Evolutionary conservation across 306 rosid species (phyloP).

Genomic region (Clitoria ternatea): DNA sequence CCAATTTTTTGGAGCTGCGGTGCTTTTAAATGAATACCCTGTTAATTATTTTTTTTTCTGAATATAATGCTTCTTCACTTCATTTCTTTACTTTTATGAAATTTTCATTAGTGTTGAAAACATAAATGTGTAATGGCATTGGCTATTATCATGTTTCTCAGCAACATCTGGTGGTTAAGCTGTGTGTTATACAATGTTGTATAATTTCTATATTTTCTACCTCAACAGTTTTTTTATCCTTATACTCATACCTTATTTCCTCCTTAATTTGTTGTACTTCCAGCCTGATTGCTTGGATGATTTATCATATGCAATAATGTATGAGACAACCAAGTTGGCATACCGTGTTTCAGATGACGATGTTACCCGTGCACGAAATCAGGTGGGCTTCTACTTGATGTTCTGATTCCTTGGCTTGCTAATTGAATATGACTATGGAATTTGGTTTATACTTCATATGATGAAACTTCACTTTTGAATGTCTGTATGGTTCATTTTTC

Average conservation of each 20-base stretch:
- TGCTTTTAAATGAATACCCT: neutral
- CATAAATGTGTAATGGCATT: neutral
- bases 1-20: neutral
- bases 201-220: neutral
- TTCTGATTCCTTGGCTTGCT: neutral
- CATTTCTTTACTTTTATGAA: neutral
- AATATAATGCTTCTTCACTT: neutral
- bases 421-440: neutral
- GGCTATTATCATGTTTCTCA: neutral
- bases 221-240: neutral
- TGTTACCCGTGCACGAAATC: constrained; percentile 83
- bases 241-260: neutral
- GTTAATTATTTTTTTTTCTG: neutral
- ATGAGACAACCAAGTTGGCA: constrained; percentile 73
- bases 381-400: constrained; percentile 42
- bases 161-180: neutral
- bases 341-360: constrained; percentile 81
- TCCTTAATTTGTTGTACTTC: constrained; percentile 12
- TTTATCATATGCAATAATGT: constrained; percentile 82
- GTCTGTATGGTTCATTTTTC: neutral
- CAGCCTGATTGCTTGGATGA: constrained; percentile 78
- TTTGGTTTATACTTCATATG: neutral
- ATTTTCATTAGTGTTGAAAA: neutral
- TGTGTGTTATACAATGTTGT: constrained; percentile 1
- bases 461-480: neutral